Percentiles rank a stretch among this genome's conserved stretches.
Evolutionary conservation across 2,329 filamentous ascomycete genomes (phyloP).

Genomic region (Aspergillus sp.): DNA sequence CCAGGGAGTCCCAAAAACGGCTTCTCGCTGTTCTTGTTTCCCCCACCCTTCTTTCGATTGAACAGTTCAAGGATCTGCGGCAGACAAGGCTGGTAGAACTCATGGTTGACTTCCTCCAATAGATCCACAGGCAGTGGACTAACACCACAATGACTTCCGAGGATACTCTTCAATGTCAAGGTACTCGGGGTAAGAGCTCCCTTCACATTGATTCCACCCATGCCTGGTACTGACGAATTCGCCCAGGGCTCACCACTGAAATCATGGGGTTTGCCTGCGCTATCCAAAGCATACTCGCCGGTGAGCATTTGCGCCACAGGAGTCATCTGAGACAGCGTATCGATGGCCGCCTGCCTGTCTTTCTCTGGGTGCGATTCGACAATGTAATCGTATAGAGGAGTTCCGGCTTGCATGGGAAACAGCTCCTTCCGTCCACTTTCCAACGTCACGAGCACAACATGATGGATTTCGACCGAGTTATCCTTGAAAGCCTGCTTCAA

Average conservation of each 20-base stretch:
- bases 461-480: conserved; percentile 30
- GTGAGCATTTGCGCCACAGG: conserved; percentile 30
- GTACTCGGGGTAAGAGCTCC: conserved; percentile 35
- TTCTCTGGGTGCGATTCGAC: conserved; percentile 22
- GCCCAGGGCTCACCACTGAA: conserved; percentile 17
- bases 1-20: conserved; percentile 19
- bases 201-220: conserved; percentile 32
- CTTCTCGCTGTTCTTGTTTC: conserved; percentile 2
- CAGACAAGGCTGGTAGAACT: conserved; percentile 38
- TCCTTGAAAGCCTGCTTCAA: conserved; percentile 24
- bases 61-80: conserved; percentile 34
- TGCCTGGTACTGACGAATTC: conserved; percentile 11
- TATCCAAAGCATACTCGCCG: conserved; percentile 29
- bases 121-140: conserved; percentile 37
- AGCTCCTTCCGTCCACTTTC: conserved; percentile 39
- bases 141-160: conserved; percentile 37
- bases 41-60: conserved; percentile 23
- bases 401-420: conserved; percentile 34
- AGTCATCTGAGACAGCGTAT: conserved; percentile 24
- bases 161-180: conserved; percentile 35
- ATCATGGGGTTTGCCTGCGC: conserved; percentile 17
- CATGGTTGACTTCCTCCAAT: conserved; percentile 29
- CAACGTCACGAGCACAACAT: conserved; percentile 35
- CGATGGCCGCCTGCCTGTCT: conserved; percentile 17
- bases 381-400: conserved; percentile 28